These are phyloP conservation scores for Hapsidospora chrysogenum DNA, from an alignment of 495 filamentous ascomycete genomes.

Conservation along the genomic window DNA sequence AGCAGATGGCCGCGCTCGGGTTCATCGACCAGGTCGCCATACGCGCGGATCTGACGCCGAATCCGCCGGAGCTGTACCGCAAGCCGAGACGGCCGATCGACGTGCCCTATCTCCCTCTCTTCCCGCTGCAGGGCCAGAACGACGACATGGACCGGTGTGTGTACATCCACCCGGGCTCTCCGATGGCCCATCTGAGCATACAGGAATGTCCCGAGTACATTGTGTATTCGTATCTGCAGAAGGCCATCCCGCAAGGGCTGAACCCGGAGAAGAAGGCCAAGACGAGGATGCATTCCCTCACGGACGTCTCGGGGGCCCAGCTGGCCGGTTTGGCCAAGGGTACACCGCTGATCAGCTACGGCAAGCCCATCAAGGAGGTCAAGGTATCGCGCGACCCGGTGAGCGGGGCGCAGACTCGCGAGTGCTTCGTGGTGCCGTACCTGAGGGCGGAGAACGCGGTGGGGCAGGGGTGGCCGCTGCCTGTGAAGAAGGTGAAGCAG, in stretches of 20 bases:
- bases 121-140: slow-evolving; percentile 36
- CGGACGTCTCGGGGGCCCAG: slow-evolving; percentile 54
- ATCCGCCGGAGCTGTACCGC: slow-evolving; percentile 49
- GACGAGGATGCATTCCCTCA: slow-evolving; percentile 79
- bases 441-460: slow-evolving; percentile 44
- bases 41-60: slow-evolving; percentile 67
- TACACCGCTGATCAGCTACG: slow-evolving; percentile 69
- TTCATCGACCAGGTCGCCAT: slow-evolving; percentile 96
- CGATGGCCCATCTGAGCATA: slow-evolving; percentile 51
- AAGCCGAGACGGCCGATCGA: slow-evolving; percentile 71
- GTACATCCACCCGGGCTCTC: slow-evolving; percentile 75
- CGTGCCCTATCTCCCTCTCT: slow-evolving; percentile 78
- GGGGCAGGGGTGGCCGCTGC: slow-evolving; percentile 65
- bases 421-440: slow-evolving; percentile 70
- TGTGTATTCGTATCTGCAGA: slow-evolving; percentile 73
- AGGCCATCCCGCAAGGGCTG: slow-evolving; percentile 31
- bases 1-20: slow-evolving; percentile 79
- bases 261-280: slow-evolving; percentile 40
- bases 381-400: slow-evolving; percentile 18
- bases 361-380: slow-evolving; percentile 74
- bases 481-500: slow-evolving; percentile 68
- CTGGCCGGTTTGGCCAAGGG: slow-evolving; percentile 69
- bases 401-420: slow-evolving; percentile 39
- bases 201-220: slow-evolving; percentile 69
- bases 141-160: slow-evolving; percentile 34